A percentile compares a stretch with the other conserved stretches of the same genome.
phyloP scores from a whole-genome alignment of 805 yeast species.

The Barnettozyma siamensis region DNA sequence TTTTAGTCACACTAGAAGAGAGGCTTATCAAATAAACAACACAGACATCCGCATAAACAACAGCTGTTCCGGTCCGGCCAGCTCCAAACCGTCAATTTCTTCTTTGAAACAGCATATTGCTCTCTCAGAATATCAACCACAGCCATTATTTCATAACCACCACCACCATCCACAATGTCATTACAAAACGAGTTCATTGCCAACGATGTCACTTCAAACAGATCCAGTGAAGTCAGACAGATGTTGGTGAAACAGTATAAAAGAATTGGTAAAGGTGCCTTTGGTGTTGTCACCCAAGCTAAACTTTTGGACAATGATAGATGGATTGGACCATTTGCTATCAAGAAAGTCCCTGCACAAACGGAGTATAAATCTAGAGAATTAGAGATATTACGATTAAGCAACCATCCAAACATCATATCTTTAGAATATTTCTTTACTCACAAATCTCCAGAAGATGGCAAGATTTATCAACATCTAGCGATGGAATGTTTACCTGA shows the following conservation, averaged over 20 bases:
- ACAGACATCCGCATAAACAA: too few relatives aligned
- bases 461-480: slow-evolving; percentile 66
- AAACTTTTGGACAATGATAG: slow-evolving; percentile 37
- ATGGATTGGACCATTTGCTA: slow-evolving; percentile 80
- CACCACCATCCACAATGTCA: slow-evolving; percentile 2
- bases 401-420: slow-evolving; percentile 77
- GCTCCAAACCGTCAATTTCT: too few relatives aligned
- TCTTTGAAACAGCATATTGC: too few relatives aligned
- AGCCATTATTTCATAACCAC: too few relatives aligned
- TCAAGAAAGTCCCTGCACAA: slow-evolving; percentile 81
- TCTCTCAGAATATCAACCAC: too few relatives aligned
- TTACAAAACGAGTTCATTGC: slow-evolving; percentile 40
- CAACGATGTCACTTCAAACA: slow-evolving; percentile 58
- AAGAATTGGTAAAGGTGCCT: slow-evolving; percentile 81
- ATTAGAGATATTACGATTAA: slow-evolving; percentile 65
- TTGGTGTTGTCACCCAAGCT: slow-evolving; percentile 81
- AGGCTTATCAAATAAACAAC: too few relatives aligned
- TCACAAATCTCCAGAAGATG: slow-evolving; percentile 56
- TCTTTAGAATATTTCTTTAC: slow-evolving; percentile 65
- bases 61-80: too few relatives aligned
- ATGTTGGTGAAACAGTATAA: slow-evolving; percentile 70
- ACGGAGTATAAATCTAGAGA: slow-evolving; percentile 83
- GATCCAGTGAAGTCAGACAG: slow-evolving; percentile 43
- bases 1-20: too few relatives aligned
- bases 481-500: slow-evolving; percentile 89